These are phyloP conservation scores for Boletus edulis DNA, from an alignment of 768 basidiomycete species.

Conservation along the genomic window DNA sequence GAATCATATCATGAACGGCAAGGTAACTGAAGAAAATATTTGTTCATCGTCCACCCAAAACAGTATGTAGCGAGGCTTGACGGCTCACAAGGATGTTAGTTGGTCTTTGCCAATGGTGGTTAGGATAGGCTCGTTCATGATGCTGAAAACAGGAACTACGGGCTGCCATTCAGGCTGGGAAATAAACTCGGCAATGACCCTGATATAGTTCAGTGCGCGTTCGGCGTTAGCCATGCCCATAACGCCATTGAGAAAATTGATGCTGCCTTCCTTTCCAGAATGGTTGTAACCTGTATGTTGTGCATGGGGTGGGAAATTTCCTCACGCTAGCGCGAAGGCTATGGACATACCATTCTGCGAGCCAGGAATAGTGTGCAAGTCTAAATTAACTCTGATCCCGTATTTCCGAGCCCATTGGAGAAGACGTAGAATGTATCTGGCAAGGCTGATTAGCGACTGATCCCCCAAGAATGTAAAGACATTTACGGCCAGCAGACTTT, in stretches of 20 bases:
- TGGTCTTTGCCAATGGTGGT: slow-evolving; percentile 50
- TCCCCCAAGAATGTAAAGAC: neutral
- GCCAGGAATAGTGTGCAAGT: slow-evolving; percentile 78
- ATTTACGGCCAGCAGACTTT: slow-evolving; percentile 71
- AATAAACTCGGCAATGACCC: slow-evolving; percentile 78
- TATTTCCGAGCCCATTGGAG: slow-evolving; percentile 88
- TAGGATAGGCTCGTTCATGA: slow-evolving; percentile 61
- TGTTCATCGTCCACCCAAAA: neutral
- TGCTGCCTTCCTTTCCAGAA: slow-evolving; percentile 56
- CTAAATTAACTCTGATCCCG: slow-evolving; percentile 79
- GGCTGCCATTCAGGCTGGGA: slow-evolving; percentile 68
- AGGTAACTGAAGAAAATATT: slow-evolving; percentile 44
- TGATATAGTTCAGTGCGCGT: slow-evolving; percentile 72
- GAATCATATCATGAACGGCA: slow-evolving; percentile 59
- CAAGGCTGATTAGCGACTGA: neutral
- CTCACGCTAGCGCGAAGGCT: neutral
- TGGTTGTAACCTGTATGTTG: slow-evolving; percentile 48
- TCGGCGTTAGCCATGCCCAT: slow-evolving; percentile 90
- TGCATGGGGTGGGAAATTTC: neutral
- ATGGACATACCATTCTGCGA: slow-evolving; percentile 60
- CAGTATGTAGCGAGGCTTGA: neutral
- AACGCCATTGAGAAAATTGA: slow-evolving; percentile 65
- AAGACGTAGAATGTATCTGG: slow-evolving; percentile 69
- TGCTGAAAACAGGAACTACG: slow-evolving; percentile 59
- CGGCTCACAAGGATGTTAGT: slow-evolving; percentile 59